Percentiles rank a stretch among this genome's conserved stretches.
Conservation (phyloP, 257 asterid genomes). For the Penstemon davidsonii region DNA sequence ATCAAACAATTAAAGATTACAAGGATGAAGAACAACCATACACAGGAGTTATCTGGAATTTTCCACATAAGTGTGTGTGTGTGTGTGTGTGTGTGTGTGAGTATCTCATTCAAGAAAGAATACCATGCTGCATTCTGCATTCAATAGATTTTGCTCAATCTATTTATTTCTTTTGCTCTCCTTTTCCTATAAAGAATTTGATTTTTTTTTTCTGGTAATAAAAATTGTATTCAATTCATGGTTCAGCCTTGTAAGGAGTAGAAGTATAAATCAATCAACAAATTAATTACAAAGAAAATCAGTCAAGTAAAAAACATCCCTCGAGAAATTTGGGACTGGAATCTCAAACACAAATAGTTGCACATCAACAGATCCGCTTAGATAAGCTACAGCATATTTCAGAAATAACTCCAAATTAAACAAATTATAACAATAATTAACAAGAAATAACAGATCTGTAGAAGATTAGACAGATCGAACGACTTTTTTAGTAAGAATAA, state of each 20-base stretch:
- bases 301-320: no score
- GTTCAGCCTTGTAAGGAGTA: background rate
- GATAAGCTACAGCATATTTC: background rate
- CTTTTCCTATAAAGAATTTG: no score
- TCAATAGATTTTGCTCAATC: background rate
- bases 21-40: background rate
- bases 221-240: background rate
- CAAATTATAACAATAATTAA: no score
- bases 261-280: background rate
- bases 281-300: background rate
- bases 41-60: background rate
- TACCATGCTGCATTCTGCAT: background rate
- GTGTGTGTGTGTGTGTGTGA: background rate
- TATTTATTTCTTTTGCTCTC: no score
- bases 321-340: no score
- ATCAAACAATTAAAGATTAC: no score
- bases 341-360: no score
- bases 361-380: background rate
- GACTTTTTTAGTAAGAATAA: background rate
- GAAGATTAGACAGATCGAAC: background rate
- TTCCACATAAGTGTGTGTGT: background rate
- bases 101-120: background rate
- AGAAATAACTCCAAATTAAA: no score
- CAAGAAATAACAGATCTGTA: background rate
- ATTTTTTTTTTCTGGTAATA: background rate